phyloP scores from a whole-genome alignment of 2,329 filamentous ascomycete species.

The Colletotrichum lini region DNA sequence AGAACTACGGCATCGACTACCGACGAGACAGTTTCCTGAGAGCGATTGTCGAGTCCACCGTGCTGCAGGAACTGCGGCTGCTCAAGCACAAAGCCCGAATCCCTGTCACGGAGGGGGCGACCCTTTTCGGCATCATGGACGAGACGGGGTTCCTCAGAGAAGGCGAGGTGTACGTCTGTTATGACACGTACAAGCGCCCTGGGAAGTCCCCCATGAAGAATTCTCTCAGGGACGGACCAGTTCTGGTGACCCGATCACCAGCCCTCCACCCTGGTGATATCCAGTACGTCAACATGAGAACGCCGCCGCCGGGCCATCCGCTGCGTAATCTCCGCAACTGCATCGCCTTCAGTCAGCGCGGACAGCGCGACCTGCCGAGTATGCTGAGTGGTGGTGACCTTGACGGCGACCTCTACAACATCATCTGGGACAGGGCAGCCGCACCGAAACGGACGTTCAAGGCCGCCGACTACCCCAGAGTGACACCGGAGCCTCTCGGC shows the following conservation, averaged over 20 bases:
- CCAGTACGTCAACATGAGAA: slow-evolving; percentile 74
- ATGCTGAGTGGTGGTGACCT: slow-evolving; percentile 86
- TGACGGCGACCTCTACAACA: slow-evolving; percentile 85
- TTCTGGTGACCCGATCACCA: slow-evolving; percentile 84
- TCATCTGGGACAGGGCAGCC: slow-evolving; percentile 78
- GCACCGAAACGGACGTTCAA: slow-evolving; percentile 57
- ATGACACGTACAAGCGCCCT: slow-evolving; percentile 44
- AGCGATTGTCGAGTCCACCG: slow-evolving; percentile 77
- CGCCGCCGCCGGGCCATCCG: slow-evolving; percentile 72
- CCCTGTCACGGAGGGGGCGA: slow-evolving; percentile 77
- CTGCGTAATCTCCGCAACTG: slow-evolving; percentile 78
- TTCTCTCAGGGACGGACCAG: slow-evolving; percentile 52
- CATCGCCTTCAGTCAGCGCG: slow-evolving; percentile 82
- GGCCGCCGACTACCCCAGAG: slow-evolving; percentile 80
- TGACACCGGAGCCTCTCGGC: slow-evolving; percentile 70
- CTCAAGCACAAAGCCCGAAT: slow-evolving; percentile 87
- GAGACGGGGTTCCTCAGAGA: slow-evolving; percentile 79
- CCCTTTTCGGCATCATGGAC: slow-evolving; percentile 87
- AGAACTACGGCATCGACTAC: slow-evolving; percentile 74
- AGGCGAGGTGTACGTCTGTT: slow-evolving; percentile 77
- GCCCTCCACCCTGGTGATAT: slow-evolving; percentile 88
- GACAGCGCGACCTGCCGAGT: slow-evolving; percentile 81
- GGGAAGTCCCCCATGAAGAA: slow-evolving; percentile 43
- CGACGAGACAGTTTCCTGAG: slow-evolving; percentile 78
- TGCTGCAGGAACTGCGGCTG: slow-evolving; percentile 79